Conservation (phyloP, 179 eudicot species). For the Beta corolliflora region DNA sequence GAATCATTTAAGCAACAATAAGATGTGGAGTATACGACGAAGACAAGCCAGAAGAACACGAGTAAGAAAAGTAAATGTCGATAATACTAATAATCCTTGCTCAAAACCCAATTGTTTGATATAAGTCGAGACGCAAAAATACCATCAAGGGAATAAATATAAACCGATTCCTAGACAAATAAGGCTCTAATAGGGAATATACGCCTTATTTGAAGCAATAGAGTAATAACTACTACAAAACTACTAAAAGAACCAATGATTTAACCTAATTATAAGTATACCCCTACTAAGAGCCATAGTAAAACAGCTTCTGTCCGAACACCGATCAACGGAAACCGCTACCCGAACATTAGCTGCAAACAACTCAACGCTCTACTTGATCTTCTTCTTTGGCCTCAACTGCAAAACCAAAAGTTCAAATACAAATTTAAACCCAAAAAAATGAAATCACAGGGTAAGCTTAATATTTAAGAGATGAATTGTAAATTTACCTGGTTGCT, state of each 20-base stretch:
- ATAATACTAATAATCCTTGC: too few species aligned
- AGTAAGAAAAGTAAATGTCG: too few species aligned
- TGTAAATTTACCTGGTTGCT: conserved; percentile 44
- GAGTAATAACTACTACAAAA: not conserved
- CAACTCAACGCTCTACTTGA: conserved; percentile 36
- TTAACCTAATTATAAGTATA: not conserved
- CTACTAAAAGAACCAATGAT: not conserved
- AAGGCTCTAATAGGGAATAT: not conserved
- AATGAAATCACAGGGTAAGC: not conserved
- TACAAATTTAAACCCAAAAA: not conserved
- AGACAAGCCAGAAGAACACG: too few species aligned
- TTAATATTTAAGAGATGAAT: too few species aligned
- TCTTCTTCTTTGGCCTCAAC: conserved; percentile 56
- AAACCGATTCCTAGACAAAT: not conserved
- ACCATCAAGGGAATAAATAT: not conserved
- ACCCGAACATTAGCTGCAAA: conserved; percentile 14
- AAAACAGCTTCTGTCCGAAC: conserved; percentile 2
- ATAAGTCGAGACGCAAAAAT: not conserved
- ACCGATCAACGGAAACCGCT: not conserved
- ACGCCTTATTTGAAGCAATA: not conserved
- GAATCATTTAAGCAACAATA: too few species aligned
- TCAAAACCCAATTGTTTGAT: too few species aligned
- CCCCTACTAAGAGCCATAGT: conserved; percentile 3
- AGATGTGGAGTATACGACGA: too few species aligned
- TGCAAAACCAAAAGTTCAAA: conserved; percentile 17